Evolutionary conservation across 148 eudicot genomes (phyloP), one percentile per base, ranked within the genome.

Genomic region (Spergularia bocconei): DNA sequence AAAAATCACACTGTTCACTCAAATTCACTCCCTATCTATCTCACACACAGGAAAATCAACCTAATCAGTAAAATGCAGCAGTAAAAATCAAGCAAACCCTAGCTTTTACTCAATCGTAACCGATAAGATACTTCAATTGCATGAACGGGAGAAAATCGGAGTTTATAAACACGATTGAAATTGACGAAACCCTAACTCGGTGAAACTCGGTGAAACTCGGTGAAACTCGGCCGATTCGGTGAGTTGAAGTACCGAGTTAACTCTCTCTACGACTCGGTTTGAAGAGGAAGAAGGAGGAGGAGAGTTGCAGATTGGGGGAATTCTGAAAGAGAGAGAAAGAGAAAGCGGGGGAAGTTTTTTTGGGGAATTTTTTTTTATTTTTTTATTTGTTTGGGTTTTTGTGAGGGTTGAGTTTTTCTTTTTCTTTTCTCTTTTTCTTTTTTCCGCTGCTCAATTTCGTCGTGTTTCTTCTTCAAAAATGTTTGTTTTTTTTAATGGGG

Each of bases 151-250:
- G 44, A 41, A 54, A 76, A 71, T 79, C 67, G 60, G 67, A 62
- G 36, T 56, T 16, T 67, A 23, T 25, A 41, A 64, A 41, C 36
- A 29, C 2, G 36, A 29, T 51, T 41, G n/a, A 29, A 72, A 77
- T 39, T 25, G 54, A 14, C 20, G 29, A 82, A 82, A 82, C 81
- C 84, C 81, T 82, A 82, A 41, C 48, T 36, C 12, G 57, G 21
- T 8, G 68, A 74, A 70, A 75, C 55, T 77, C 61, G 69, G 54
- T n/a, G n/a, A n/a, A 82, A 41, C 48, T 36, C 12, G 57, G 21
- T 8, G 68, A 74, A 70, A 75, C 55, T 77, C 61, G 69, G 54
- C 39, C 76, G 78, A 68, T 77, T 67, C 62, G 62, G 20, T 13
- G 5, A n/a, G 4, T 14, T 41, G 33, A 29, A 19, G 63, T 38